Evolutionary conservation across 2,329 filamentous ascomycete genomes (phyloP), one percentile per base, ranked within the genome.

Genomic region (Curvularia eragrostidis): DNA sequence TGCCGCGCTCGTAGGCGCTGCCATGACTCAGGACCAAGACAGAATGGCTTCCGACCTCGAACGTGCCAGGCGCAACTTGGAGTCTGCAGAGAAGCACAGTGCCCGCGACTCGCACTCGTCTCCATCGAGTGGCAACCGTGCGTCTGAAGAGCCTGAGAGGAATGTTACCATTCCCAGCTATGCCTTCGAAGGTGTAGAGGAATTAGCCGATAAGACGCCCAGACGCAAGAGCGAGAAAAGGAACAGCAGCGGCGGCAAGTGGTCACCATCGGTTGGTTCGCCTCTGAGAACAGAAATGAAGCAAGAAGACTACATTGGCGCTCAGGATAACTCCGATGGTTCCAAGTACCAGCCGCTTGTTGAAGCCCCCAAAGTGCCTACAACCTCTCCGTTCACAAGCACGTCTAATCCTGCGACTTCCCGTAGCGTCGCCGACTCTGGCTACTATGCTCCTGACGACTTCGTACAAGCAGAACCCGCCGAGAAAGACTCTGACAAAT

Each of bases 141-240:
- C 56, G 7, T 43, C 48, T 9, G 62, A 67, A 19, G 63, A 63
- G 18, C 52, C 26, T 23, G 68, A 67, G 18, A 54, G 62, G 47
- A 36, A 56, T 24, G 44, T 59, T 5, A 67, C 70, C 0, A 71
- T 75, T 9, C 70, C 76, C 13, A 75, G 67, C 57, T 73, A 69
- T 44, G 71, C 71, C 1, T 76, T 74, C 48, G 63, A 78, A 24
- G 74, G 74, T 24, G 52, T 69, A 1, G 75, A 77, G 5, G 73
- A 77, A 38, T 56, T 73, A 3, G 56, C 60, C 13, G 74, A 76
- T 59, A 76, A 80, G 62, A 79, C 75, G 24, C 76, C 75, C 39
- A 82, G 79, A 69, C 81, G 79, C 52, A 82, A 81, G 56, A 63
- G 80, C 70, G 72, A 82, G 75, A 82, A 80, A 67, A 75, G 80